Evolutionary conservation across 2,329 filamentous ascomycete genomes (phyloP).

Genomic region (Parascedosporium putredinis): DNA sequence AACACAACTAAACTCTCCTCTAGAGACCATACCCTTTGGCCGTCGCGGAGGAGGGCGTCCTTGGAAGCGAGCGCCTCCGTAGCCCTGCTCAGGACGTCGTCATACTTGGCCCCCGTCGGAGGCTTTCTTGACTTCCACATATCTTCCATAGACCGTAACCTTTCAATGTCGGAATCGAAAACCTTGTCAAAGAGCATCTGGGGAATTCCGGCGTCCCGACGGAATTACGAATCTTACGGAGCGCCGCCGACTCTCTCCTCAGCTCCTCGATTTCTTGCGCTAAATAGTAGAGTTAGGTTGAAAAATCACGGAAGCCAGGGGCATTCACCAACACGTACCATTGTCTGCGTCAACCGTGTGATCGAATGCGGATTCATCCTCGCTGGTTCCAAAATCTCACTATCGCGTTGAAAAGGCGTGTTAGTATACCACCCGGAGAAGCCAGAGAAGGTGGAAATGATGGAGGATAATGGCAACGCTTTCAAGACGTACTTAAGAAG

Average conservation of each 20-base stretch:
- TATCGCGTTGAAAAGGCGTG: no score
- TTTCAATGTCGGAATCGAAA: constrained; percentile 73
- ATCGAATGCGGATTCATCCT: constrained; percentile 76
- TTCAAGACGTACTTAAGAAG: constrained; percentile 54
- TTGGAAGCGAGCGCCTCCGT: constrained; percentile 36
- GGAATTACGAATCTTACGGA: constrained; percentile 72
- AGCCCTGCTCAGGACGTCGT: constrained; percentile 44
- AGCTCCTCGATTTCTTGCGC: constrained; percentile 79
- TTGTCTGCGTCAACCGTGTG: constrained; percentile 74
- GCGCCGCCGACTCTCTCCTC: constrained; percentile 68
- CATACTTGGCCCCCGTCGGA: constrained; percentile 64
- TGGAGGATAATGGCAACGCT: neutral
- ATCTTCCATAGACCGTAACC: constrained; percentile 77
- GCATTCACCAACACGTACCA: constrained; percentile 39
- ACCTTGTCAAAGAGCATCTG: constrained; percentile 86
- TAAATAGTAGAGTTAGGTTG: constrained; percentile 13
- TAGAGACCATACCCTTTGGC: constrained; percentile 70
- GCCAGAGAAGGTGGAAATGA: neutral
- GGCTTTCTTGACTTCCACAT: constrained; percentile 85
- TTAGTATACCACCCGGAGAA: no score
- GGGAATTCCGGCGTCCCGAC: constrained; percentile 72
- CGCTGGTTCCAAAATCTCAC: constrained; percentile 80
- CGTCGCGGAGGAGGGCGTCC: constrained; percentile 48
- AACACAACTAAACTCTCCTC: constrained; percentile 81
- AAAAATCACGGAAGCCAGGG: neutral